Percentiles rank a stretch among this genome's conserved stretches.
These are phyloP conservation scores for Kuraishia hungarica DNA, from an alignment of 805 yeast species.

Conservation along the genomic window DNA sequence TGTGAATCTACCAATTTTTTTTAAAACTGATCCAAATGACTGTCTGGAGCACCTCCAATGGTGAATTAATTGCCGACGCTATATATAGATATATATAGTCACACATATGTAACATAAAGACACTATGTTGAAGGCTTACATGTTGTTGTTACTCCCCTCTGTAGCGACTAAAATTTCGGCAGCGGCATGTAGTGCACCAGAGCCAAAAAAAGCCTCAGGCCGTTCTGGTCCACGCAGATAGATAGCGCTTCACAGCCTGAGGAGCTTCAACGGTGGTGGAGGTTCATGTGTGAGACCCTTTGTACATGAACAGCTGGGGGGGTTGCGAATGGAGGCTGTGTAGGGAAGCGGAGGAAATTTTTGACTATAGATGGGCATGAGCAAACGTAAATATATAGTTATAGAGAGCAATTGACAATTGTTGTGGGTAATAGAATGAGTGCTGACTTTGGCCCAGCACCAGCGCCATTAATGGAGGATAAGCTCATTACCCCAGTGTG, in stretches of 20 bases:
- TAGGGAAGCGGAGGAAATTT: no score
- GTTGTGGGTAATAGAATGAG: neutral
- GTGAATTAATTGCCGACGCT: neutral
- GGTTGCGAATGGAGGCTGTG: no score
- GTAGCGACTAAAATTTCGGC: neutral
- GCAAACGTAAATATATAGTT: no score
- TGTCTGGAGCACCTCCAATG: neutral
- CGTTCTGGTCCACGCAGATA: neutral
- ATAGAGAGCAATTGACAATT: no score
- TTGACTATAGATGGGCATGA: no score
- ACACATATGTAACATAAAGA: neutral
- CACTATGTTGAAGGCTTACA: neutral
- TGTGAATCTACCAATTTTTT: neutral
- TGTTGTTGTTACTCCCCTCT: neutral
- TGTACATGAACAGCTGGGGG: no score
- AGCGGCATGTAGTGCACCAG: neutral
- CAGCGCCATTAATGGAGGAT: neutral
- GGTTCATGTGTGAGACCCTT: no score
- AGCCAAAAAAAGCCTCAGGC: neutral
- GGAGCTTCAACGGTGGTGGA: neutral
- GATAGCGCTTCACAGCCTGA: neutral
- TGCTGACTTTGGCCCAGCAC: neutral
- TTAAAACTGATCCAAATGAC: neutral
- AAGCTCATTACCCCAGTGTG: slow-evolving; percentile 1
- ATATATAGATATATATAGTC: no score